A percentile compares a stretch with the other conserved stretches of the same genome.
Conservation (phyloP, 371 early-diverging fungal species). For the Dichotomocladium elegans region DNA sequence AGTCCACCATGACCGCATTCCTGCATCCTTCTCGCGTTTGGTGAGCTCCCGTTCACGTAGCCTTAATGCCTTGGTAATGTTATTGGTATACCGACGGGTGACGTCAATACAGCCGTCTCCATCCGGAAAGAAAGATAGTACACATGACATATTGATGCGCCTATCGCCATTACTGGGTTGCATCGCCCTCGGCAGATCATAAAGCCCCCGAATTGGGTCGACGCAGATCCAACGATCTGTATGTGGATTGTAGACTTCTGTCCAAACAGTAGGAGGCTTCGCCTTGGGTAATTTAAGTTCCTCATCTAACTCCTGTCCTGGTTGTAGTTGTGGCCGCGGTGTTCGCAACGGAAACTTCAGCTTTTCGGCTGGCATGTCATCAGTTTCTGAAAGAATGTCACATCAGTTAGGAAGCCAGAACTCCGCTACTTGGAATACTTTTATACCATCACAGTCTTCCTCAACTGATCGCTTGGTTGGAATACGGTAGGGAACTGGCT, state of each 20-base stretch:
- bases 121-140: constrained; percentile 53
- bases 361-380: not conserved
- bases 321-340: constrained; percentile 6
- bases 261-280: constrained; percentile 54
- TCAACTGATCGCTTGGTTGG: too few relatives aligned
- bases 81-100: constrained; percentile 63
- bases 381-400: constrained; percentile 5
- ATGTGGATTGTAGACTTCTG: constrained; percentile 49
- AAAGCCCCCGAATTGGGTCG: constrained; percentile 57
- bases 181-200: constrained; percentile 49
- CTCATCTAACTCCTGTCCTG: constrained; percentile 17
- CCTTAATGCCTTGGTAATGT: constrained; percentile 50
- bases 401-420: too few relatives aligned
- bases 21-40: constrained; percentile 32
- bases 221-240: constrained; percentile 58
- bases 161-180: constrained; percentile 42
- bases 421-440: too few relatives aligned
- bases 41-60: constrained; percentile 49
- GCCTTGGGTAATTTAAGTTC: constrained; percentile 21
- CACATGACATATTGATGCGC: constrained; percentile 50
- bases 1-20: constrained; percentile 33
- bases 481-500: constrained; percentile 57
- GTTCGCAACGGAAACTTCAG: constrained; percentile 20
- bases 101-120: constrained; percentile 54
- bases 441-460: too few relatives aligned